Evolutionary conservation across 495 filamentous ascomycete genomes (phyloP).

Genomic region (Parmelia sp.): DNA sequence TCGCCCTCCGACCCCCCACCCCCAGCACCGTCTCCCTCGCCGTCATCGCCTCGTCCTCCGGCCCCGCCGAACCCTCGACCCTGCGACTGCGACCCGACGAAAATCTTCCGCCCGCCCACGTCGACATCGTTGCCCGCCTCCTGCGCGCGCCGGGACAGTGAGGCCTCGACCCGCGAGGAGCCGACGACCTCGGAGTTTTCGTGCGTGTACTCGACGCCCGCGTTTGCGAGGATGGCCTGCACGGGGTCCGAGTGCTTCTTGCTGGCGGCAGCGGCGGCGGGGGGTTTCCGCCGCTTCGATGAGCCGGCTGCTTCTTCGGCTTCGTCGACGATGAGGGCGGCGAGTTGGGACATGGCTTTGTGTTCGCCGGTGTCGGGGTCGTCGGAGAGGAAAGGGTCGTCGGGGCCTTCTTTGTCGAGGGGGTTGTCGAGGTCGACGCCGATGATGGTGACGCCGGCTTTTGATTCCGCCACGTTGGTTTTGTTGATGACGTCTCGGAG

Average conservation of each 20-base stretch:
- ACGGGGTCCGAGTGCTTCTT: slow-evolving; percentile 62
- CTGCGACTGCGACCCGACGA: slow-evolving; percentile 28
- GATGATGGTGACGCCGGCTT: slow-evolving; percentile 72
- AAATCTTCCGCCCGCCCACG: slow-evolving; percentile 44
- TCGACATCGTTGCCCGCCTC: slow-evolving; percentile 49
- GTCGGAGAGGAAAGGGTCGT: slow-evolving; percentile 43
- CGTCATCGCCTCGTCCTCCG: slow-evolving; percentile 28
- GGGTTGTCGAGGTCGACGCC: slow-evolving; percentile 60
- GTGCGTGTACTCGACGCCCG: slow-evolving; percentile 92
- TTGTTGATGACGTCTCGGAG: slow-evolving; percentile 93
- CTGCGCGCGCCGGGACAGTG: slow-evolving; percentile 68
- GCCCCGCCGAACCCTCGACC: too few relatives aligned
- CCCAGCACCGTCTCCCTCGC: slow-evolving; percentile 31
- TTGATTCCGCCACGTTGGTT: slow-evolving; percentile 91
- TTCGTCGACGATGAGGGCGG: slow-evolving; percentile 52
- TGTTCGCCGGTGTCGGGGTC: slow-evolving; percentile 45
- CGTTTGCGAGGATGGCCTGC: slow-evolving; percentile 79
- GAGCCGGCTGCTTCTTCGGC: slow-evolving; percentile 32
- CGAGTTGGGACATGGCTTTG: slow-evolving; percentile 70
- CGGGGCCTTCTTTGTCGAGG: slow-evolving; percentile 40
- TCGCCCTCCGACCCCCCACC: slow-evolving; percentile 24
- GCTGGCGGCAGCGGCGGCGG: background rate
- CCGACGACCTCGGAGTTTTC: slow-evolving; percentile 95
- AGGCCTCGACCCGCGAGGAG: slow-evolving; percentile 74
- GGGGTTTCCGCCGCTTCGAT: slow-evolving; percentile 23